Percentiles rank a stretch among this genome's conserved stretches.
phyloP scores from a whole-genome alignment of 805 yeast genomes.

The Metschnikowia similis region DNA sequence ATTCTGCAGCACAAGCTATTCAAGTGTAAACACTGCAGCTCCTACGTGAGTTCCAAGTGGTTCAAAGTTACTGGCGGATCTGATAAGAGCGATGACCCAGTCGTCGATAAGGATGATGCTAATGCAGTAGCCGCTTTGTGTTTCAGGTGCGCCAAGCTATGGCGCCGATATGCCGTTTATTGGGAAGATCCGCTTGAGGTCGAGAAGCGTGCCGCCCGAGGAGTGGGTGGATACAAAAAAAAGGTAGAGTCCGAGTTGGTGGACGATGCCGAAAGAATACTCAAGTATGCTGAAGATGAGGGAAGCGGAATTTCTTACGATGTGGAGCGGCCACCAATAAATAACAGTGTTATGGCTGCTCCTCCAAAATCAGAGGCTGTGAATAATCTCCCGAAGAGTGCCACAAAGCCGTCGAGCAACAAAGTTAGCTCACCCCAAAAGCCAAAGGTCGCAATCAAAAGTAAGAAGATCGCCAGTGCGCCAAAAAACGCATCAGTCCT shows the following conservation, averaged over 20 bases:
- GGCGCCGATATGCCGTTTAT: conserved; percentile 84
- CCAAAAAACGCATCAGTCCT: background rate
- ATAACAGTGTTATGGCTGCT: background rate
- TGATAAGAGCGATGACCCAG: conserved; percentile 27
- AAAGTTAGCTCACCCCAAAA: background rate
- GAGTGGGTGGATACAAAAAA: conserved; percentile 54
- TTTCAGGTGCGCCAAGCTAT: conserved; percentile 78
- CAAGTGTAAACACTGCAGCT: conserved; percentile 69
- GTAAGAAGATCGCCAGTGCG: background rate
- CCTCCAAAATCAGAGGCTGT: background rate
- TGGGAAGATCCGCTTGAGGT: conserved; percentile 83
- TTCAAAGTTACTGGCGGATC: conserved; percentile 61
- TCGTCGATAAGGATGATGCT: conserved; percentile 10
- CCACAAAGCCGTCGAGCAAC: background rate
- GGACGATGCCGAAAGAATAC: conserved; percentile 55
- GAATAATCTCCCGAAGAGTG: background rate
- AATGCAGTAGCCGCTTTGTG: conserved; percentile 61
- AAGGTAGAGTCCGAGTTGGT: conserved; percentile 64
- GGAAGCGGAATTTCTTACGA: conserved; percentile 24
- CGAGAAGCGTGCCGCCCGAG: conserved; percentile 40
- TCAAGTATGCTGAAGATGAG: conserved; percentile 42
- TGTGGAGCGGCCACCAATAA: background rate
- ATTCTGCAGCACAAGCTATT: conserved; percentile 37
- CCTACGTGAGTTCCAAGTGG: conserved; percentile 59
- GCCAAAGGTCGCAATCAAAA: background rate